Conservation (phyloP, 1,139 yeast genomes). For the Kurtzmaniella quercitrusa region DNA sequence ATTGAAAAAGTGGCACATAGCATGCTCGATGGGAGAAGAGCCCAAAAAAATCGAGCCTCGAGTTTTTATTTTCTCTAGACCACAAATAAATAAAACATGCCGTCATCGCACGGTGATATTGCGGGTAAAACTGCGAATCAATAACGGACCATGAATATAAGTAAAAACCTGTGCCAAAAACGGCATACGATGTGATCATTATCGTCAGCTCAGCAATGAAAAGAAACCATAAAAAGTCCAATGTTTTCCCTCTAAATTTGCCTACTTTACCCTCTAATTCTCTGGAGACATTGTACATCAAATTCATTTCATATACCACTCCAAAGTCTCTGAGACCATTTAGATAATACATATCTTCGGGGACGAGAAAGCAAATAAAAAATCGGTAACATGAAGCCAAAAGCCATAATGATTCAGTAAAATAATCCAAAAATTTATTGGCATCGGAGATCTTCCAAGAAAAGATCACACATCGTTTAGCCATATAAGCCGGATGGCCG, state of each 20-base stretch:
- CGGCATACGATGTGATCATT: constrained; percentile 25
- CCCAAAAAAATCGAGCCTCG: constrained; percentile 48
- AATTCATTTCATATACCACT: constrained; percentile 39
- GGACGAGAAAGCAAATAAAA: constrained; percentile 47
- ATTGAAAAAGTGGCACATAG: constrained; percentile 52
- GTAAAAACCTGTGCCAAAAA: constrained; percentile 16
- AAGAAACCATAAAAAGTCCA: constrained; percentile 56
- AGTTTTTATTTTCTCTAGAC: constrained; percentile 52
- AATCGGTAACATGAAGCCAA: constrained; percentile 39
- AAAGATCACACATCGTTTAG: neutral
- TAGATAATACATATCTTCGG: constrained; percentile 29
- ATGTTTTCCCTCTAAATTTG: constrained; percentile 48
- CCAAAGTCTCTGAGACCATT: constrained; percentile 40
- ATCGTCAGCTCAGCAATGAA: constrained; percentile 41
- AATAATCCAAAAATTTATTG: constrained; percentile 2
- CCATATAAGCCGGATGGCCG: neutral
- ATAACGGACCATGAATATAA: too few relatives aligned
- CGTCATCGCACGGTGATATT: constrained; percentile 38
- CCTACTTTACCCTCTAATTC: constrained; percentile 47
- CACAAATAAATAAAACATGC: constrained; percentile 57
- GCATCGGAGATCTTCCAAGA: neutral
- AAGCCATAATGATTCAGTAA: constrained; percentile 9
- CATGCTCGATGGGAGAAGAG: constrained; percentile 57
- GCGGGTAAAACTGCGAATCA: constrained; percentile 10
- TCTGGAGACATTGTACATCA: constrained; percentile 54